Evolutionary conservation across 2,329 filamentous ascomycete genomes (phyloP).

Genomic region (Botrytis aclada): DNA sequence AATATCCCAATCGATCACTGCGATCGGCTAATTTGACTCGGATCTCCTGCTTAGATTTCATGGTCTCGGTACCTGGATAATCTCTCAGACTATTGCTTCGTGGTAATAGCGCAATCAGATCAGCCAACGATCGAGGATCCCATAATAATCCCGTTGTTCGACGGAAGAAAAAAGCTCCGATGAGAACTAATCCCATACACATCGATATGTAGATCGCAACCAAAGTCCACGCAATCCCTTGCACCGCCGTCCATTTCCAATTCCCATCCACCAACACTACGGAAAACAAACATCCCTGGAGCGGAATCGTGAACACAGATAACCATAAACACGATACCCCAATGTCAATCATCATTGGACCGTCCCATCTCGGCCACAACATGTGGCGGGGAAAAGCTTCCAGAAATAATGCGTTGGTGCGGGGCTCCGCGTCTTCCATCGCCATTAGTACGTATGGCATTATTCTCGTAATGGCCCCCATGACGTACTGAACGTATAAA

Average conservation of each 20-base stretch:
- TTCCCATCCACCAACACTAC: slow-evolving; percentile 53
- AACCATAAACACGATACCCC: slow-evolving; percentile 73
- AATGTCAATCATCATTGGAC: slow-evolving; percentile 63
- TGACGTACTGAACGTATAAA: slow-evolving; percentile 73
- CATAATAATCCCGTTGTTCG: slow-evolving; percentile 75
- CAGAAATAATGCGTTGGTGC: slow-evolving; percentile 65
- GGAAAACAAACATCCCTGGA: slow-evolving; percentile 75
- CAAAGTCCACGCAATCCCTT: slow-evolving; percentile 74
- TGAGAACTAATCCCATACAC: slow-evolving; percentile 52
- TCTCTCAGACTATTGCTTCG: slow-evolving; percentile 74
- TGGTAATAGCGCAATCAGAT: slow-evolving; percentile 74
- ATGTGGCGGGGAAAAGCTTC: slow-evolving; percentile 59
- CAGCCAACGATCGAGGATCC: slow-evolving; percentile 79
- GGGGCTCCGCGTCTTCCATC: slow-evolving; percentile 55
- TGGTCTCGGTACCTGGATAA: slow-evolving; percentile 67
- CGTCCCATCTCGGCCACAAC: slow-evolving; percentile 65
- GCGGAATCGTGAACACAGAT: slow-evolving; percentile 73
- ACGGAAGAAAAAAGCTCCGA: slow-evolving; percentile 63
- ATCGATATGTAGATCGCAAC: slow-evolving; percentile 71
- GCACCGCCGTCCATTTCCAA: slow-evolving; percentile 79
- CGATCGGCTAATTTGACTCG: slow-evolving; percentile 51
- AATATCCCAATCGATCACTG: slow-evolving; percentile 80
- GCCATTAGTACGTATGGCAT: slow-evolving; percentile 78
- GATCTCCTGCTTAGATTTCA: slow-evolving; percentile 51
- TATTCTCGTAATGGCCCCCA: slow-evolving; percentile 70